Evolutionary conservation across 2,329 filamentous ascomycete species (phyloP).

Genomic region (Truncatella angustata): DNA sequence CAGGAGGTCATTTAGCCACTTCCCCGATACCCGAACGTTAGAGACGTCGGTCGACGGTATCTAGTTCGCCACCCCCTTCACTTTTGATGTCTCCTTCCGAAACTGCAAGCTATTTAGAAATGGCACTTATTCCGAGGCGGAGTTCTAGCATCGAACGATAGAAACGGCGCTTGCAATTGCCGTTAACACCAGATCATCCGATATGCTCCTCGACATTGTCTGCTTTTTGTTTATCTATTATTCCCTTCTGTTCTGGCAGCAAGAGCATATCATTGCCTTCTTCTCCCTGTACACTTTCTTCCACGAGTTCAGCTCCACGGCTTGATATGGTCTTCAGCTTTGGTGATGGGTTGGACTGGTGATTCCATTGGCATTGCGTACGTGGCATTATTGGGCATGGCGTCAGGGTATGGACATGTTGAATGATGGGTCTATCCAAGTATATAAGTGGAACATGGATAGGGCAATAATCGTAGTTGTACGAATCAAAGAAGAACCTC

Average conservation of each 20-base stretch:
- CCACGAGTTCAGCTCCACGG: not conserved
- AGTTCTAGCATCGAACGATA: slow-evolving; percentile 28
- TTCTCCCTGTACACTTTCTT: slow-evolving; percentile 2
- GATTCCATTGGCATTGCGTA: not conserved
- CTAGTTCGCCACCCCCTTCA: slow-evolving; percentile 15
- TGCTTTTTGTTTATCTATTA: slow-evolving; percentile 18
- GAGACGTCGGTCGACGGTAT: slow-evolving; percentile 31
- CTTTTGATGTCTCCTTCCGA: slow-evolving; percentile 16
- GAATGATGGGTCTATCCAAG: not conserved
- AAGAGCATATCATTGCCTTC: not conserved
- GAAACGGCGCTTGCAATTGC: slow-evolving; percentile 31
- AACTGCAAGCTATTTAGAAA: slow-evolving; percentile 13
- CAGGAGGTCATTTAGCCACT: slow-evolving; percentile 69
- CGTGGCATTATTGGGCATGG: slow-evolving; percentile 4
- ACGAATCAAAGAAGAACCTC: slow-evolving; percentile 6
- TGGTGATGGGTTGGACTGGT: slow-evolving; percentile 1
- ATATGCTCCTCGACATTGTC: slow-evolving; percentile 19
- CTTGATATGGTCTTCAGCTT: slow-evolving; percentile 7
- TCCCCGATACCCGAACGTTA: slow-evolving; percentile 57
- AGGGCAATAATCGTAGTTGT: slow-evolving; percentile 14
- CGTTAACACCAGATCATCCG: slow-evolving; percentile 23
- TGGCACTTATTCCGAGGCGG: slow-evolving; percentile 16
- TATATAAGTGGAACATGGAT: slow-evolving; percentile 7
- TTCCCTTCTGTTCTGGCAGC: slow-evolving; percentile 1
- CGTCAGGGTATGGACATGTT: slow-evolving; percentile 3